A percentile compares a stretch with the other conserved stretches of the same genome.
Conservation (phyloP, 495 filamentous ascomycete species). For the Penicillium egyptiacum region DNA sequence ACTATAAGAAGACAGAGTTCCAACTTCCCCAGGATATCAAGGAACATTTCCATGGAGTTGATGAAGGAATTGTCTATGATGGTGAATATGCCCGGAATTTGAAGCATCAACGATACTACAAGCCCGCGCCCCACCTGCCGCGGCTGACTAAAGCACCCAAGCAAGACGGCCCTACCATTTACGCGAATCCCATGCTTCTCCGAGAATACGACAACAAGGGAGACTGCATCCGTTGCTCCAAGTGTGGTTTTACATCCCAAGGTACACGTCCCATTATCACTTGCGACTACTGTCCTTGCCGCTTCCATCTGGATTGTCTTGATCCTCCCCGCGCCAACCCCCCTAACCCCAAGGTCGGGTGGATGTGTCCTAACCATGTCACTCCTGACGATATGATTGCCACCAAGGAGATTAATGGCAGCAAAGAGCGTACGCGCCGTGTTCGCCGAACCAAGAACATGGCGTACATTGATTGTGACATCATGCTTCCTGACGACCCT, state of each 20-base stretch:
- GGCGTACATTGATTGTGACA: slow-evolving; percentile 15
- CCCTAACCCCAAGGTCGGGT: slow-evolving; percentile 64
- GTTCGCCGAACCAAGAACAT: slow-evolving; percentile 53
- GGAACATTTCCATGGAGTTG: slow-evolving; percentile 48
- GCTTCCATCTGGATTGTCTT: slow-evolving; percentile 91
- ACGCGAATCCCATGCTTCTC: slow-evolving; percentile 43
- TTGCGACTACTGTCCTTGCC: slow-evolving; percentile 76
- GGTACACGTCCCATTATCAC: slow-evolving; percentile 65
- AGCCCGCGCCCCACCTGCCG: slow-evolving; percentile 28
- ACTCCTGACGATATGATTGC: slow-evolving; percentile 55
- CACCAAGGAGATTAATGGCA: slow-evolving; percentile 50
- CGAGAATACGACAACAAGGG: slow-evolving; percentile 65
- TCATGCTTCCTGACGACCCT: slow-evolving; percentile 13
- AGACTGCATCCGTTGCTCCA: slow-evolving; percentile 67
- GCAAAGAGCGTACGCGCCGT: slow-evolving; percentile 39
- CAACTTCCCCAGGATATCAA: slow-evolving; percentile 64
- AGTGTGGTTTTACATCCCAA: slow-evolving; percentile 60
- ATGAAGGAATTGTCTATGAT: slow-evolving; percentile 14
- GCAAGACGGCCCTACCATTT: slow-evolving; percentile 10
- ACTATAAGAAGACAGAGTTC: slow-evolving; percentile 70
- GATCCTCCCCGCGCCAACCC: slow-evolving; percentile 79
- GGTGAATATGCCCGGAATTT: slow-evolving; percentile 5
- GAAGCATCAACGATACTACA: slow-evolving; percentile 23
- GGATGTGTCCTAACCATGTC: slow-evolving; percentile 87
- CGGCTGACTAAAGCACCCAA: slow-evolving; percentile 32